Evolutionary conservation across 2,329 filamentous ascomycete species (phyloP), one percentile per base, ranked within the genome.

Genomic region (Diplocarpon rosae): DNA sequence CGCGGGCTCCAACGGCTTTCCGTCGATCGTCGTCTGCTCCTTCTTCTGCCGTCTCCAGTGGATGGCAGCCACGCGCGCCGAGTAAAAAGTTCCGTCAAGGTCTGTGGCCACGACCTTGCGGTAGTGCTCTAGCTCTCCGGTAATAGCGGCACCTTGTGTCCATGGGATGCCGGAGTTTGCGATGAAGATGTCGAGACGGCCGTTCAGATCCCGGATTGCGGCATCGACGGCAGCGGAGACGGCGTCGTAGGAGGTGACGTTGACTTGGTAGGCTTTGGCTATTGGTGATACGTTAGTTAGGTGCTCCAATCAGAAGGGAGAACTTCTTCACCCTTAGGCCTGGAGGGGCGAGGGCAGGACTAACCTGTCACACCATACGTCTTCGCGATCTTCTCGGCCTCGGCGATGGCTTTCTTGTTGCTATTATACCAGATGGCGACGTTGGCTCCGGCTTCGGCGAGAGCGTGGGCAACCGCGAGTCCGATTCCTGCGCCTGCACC

Each of bases 151-250:
- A 0, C 81, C 80, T 47, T 85, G 70, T 2, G 73, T 79, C 83
- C 83, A 89, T 0, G 79, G 72, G 42, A 88, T 79, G 41, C 84
- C 84, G 12, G 80, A 80, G 60, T 92, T 90, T 54, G 85, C 84
- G 36, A 89, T 76, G 56, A 90, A 87, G 53, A 87, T 70, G 56
- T 89, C 85, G 8, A 90, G 73, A 5, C 83, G 76, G 47, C 80
- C 80, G 58, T 83, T 79, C 65, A 89, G 83, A 13, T 89, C 62
- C 48, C 71, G 63, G 33, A 82, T 67, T 9, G 71, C 68, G 13
- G 64, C 58, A 30, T 72, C 64, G 10, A 79, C 71, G 4, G 68
- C 65, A 1, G 46, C 31, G 28, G 52, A 47, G 7, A 59, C 52
- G 1, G 45, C 47, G 15, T 73, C 69, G 52, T 67, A 70, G 2